Percentiles rank a stretch among this genome's conserved stretches.
Conservation (phyloP, 441 rosid species). For the Mallotus japonicus region DNA sequence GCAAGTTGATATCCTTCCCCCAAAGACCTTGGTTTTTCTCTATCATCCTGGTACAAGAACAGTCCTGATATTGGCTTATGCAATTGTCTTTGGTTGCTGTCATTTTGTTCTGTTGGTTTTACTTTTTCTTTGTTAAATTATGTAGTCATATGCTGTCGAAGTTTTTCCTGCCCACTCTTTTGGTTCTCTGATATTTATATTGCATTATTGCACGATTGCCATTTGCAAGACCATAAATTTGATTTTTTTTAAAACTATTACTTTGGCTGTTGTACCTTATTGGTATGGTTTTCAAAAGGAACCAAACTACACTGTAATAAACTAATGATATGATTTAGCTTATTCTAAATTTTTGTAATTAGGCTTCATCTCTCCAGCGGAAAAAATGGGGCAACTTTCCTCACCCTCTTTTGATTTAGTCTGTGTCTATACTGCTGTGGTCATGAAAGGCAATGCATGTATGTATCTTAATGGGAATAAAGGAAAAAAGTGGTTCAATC, state of each 20-base stretch:
- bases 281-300: neutral
- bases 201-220: neutral
- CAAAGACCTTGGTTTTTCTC: neutral
- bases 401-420: neutral
- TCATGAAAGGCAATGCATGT: neutral
- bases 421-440: neutral
- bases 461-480: neutral
- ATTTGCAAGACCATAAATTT: neutral
- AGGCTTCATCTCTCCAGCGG: neutral
- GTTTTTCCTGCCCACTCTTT: neutral
- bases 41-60: neutral
- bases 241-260: neutral
- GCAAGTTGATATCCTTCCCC: too few species aligned
- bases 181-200: neutral
- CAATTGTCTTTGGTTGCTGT: neutral
- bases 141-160: neutral
- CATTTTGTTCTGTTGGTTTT: neutral
- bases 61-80: neutral
- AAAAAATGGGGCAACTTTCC: neutral
- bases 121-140: neutral
- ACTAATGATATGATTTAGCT: too few species aligned
- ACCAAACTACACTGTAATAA: neutral
- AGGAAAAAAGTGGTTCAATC: neutral
- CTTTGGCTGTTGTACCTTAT: too few species aligned
- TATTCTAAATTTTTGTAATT: neutral